These are phyloP conservation scores for Plectranthus barbatus DNA, from an alignment of 257 asterid species.

Conservation along the genomic window DNA sequence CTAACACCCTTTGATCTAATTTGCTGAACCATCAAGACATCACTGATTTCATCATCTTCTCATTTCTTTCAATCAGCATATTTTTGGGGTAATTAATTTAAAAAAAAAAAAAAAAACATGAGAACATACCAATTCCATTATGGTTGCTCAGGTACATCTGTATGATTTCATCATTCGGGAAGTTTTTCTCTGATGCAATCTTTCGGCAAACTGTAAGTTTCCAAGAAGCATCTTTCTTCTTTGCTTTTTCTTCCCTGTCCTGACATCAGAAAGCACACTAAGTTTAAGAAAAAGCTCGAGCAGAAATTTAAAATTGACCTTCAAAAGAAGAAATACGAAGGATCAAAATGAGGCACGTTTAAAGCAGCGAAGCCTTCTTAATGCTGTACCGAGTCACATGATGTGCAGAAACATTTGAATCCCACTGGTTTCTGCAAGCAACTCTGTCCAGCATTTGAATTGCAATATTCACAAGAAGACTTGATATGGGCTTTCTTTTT, in stretches of 20 bases:
- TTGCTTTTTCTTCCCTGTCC: slow-evolving; percentile 60
- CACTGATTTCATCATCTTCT: not conserved
- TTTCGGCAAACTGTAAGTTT: slow-evolving; percentile 53
- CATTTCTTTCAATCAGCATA: not conserved
- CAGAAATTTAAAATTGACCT: slow-evolving; percentile 2
- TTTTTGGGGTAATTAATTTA: not conserved
- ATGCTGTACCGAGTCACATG: slow-evolving; percentile 56
- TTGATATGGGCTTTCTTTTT: slow-evolving; percentile 70
- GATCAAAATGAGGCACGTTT: not conserved
- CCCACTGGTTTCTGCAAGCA: slow-evolving; percentile 59
- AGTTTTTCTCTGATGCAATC: slow-evolving; percentile 56
- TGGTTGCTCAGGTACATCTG: slow-evolving; percentile 52
- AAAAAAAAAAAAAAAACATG: not conserved
- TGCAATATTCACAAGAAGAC: slow-evolving; percentile 62
- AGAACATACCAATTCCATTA: slow-evolving; percentile 43
- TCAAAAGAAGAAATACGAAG: not conserved
- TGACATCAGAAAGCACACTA: slow-evolving; percentile 27
- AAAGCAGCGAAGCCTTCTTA: not conserved
- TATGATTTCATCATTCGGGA: slow-evolving; percentile 62
- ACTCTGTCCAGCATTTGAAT: slow-evolving; percentile 37
- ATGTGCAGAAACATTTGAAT: slow-evolving; percentile 64
- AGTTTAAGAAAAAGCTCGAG: slow-evolving; percentile 7
- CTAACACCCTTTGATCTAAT: not conserved
- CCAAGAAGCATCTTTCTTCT: slow-evolving; percentile 58
- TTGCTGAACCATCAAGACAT: not conserved